phyloP scores from a whole-genome alignment of 176 grass and related monocot species.

The Zoysia japonica region DNA sequence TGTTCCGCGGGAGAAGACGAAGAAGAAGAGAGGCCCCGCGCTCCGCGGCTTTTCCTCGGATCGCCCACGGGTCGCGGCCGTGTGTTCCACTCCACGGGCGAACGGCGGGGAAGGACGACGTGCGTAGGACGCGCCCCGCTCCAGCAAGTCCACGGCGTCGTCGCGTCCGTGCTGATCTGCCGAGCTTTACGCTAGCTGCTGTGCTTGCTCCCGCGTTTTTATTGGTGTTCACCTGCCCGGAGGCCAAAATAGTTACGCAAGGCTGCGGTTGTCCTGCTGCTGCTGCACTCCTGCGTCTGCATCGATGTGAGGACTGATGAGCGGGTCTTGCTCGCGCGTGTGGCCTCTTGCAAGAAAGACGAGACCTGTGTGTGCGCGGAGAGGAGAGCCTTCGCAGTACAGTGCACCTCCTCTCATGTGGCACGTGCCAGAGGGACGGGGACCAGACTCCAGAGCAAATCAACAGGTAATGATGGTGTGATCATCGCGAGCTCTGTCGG shows the following conservation, averaged over 20 bases:
- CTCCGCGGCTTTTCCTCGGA: conserved; percentile 5
- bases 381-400: no score
- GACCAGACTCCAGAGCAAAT: conserved; percentile 37
- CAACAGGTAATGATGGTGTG: conserved; percentile 63
- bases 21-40: neutral
- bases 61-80: conserved; percentile 20
- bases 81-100: neutral
- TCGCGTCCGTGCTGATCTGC: no score
- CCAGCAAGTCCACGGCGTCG: neutral
- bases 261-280: neutral
- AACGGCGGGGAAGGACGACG: neutral
- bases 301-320: neutral
- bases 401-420: conserved; percentile 20
- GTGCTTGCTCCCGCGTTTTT: neutral
- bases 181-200: neutral
- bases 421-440: conserved; percentile 39
- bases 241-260: conserved; percentile 26
- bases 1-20: conserved; percentile 20
- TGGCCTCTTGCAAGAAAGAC: neutral
- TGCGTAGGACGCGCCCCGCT: no score
- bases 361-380: no score
- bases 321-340: neutral
- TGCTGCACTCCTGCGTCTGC: neutral
- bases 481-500: conserved; percentile 49
- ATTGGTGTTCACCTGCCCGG: conserved; percentile 18